Evolutionary conservation across 2,329 filamentous ascomycete genomes (phyloP).

Genomic region (Sclerotinia nivalis): DNA sequence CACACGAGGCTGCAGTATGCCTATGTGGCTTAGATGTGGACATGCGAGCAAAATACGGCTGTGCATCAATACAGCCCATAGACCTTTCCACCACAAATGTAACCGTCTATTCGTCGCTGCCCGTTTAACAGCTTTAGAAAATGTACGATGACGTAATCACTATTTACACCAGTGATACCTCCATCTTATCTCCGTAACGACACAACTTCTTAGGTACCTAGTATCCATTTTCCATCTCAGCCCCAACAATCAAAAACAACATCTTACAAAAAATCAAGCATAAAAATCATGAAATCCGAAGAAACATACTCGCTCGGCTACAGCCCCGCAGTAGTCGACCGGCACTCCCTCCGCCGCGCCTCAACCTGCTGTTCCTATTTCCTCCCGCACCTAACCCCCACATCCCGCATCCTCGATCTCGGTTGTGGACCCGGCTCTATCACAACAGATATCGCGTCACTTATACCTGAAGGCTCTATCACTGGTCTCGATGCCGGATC

Average conservation of each 20-base stretch:
- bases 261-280: neutral
- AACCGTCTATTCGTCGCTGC: neutral
- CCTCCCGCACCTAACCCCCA: conserved; percentile 10
- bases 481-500: conserved; percentile 13
- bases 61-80: neutral
- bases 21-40: neutral
- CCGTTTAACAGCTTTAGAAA: too few relatives aligned
- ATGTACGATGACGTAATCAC: conserved; percentile 6
- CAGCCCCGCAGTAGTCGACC: neutral
- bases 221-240: neutral
- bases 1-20: neutral
- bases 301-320: conserved; percentile 19
- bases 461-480: conserved; percentile 9
- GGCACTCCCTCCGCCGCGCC: conserved; percentile 20
- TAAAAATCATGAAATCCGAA: conserved; percentile 7
- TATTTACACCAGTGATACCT: neutral
- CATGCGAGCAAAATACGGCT: neutral
- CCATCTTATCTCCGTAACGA: conserved; percentile 1
- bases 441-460: conserved; percentile 11
- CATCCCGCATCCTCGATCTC: conserved; percentile 7
- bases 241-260: neutral
- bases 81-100: too few relatives aligned
- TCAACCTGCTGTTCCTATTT: conserved; percentile 21
- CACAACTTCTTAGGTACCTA: neutral
- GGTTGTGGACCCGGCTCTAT: conserved; percentile 22